Base-by-base conservation (phyloP, 352 stramenopile genomes). In the Globisporangium alternatum region DNA sequence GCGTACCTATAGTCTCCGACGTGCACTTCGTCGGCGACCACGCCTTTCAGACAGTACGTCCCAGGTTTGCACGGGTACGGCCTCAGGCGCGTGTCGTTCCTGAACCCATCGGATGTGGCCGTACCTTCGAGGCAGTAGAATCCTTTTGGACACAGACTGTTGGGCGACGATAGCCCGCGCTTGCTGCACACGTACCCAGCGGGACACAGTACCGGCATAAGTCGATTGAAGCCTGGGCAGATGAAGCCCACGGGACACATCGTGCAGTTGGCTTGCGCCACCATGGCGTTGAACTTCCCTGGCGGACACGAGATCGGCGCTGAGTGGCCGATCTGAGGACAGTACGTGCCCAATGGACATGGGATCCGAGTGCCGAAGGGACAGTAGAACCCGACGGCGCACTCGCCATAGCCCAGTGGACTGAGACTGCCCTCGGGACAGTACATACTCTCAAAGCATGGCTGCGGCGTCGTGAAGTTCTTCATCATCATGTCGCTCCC, bases 111-210 rank as follows among this genome's bases (percentile, higher is more conserved):
- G 31, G 91, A 89, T 1, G 96, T 99, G 1, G 91, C 76, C 8
- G 95, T 98, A 28, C 96, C 97, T 75, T 97, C 92, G 44, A 83
- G 77, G 68, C 97, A 99, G 75, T 97, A 99, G 62, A 98, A 98
- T 1, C 97, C 97, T 35, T 88, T 78, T 1, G 97, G 95, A 67
- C 97, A 99, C n/a, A 88, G 69, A 56, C 86, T 87, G 71, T 98
- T 98, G 5, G 96, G 96, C 9, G 83, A 90, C 0, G 78, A 65
- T 0, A 99, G 81, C 1, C 78, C 75, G 30, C 75, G 67, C 56
- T 88, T 93, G 57, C 83, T 97, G 68, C 97, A 99, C 0, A 98
- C 90, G 61, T 95, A 98, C 5, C 97, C 95, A 28, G 89, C 65
- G 9, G 92, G 88, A 70, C 96, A 99, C 28, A 98, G 86, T 0